A percentile compares a stretch with the other conserved stretches of the same genome.
These are phyloP conservation scores for Lactarius deliciosus DNA, from an alignment of 768 basidiomycete genomes.

Conservation along the genomic window DNA sequence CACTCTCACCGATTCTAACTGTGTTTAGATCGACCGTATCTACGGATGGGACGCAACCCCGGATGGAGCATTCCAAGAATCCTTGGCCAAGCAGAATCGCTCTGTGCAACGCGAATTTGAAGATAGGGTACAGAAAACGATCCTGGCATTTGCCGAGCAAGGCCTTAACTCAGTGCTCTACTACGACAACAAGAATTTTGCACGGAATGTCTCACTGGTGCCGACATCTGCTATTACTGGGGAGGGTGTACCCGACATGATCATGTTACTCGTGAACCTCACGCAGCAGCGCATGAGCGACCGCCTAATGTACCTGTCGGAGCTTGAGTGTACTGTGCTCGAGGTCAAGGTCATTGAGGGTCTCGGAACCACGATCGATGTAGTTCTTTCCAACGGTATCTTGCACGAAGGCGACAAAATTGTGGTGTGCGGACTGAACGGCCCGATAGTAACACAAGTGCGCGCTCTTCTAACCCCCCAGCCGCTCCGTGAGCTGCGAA, in stretches of 20 bases:
- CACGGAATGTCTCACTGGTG: conserved; percentile 91
- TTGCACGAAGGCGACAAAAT: conserved; percentile 90
- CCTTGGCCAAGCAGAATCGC: conserved; percentile 75
- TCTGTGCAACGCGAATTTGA: conserved; percentile 90
- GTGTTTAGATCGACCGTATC: conserved; percentile 87
- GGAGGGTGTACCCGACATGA: conserved; percentile 99
- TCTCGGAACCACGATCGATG: conserved; percentile 96
- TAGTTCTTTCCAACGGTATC: conserved; percentile 92
- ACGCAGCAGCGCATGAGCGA: conserved; percentile 99
- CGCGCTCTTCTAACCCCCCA: conserved; percentile 95
- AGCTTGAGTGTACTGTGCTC: conserved; percentile 95
- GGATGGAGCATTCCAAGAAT: conserved; percentile 90
- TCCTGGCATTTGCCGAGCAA: conserved; percentile 95
- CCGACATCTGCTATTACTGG: conserved; percentile 98
- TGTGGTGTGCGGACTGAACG: conserved; percentile 95
- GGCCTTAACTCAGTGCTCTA: conserved; percentile 93
- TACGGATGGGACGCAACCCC: conserved; percentile 93
- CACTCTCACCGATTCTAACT: conserved; percentile 8
- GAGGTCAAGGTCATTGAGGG: conserved; percentile 99
- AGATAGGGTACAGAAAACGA: conserved; percentile 79
- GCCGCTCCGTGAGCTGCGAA: conserved; percentile 89
- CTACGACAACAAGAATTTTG: conserved; percentile 97
- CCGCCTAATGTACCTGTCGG: conserved; percentile 95
- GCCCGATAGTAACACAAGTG: conserved; percentile 93
- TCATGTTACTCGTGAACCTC: conserved; percentile 95